Conservation (phyloP, 2,329 filamentous ascomycete species). For the Penicillium palitans region DNA sequence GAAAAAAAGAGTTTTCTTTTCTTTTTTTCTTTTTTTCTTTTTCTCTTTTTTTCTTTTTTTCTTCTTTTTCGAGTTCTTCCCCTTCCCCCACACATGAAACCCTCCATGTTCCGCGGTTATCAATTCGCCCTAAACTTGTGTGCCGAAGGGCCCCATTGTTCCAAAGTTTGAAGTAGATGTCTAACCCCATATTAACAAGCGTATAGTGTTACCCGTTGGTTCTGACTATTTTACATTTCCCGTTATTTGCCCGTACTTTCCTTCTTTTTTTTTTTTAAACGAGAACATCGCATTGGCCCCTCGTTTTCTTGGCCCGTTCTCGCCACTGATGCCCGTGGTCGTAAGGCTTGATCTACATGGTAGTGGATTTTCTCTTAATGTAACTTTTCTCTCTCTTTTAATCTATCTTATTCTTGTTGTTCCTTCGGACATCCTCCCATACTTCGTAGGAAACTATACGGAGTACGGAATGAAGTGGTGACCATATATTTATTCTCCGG, state of each 20-base stretch:
- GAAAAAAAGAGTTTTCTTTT: not conserved
- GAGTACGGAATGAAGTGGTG: constrained; percentile 16
- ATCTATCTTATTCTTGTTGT: constrained; percentile 2
- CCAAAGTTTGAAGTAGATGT: not conserved
- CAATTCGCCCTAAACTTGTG: not conserved
- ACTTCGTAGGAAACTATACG: not conserved
- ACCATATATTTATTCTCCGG: constrained; percentile 1
- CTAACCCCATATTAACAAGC: not conserved
- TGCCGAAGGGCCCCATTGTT: not conserved
- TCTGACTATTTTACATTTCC: not conserved
- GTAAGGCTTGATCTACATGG: constrained; percentile 16
- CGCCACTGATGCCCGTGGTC: constrained; percentile 16
- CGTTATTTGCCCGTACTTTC: not conserved
- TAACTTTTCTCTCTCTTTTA: not conserved
- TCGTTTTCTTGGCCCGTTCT: constrained; percentile 11
- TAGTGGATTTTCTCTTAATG: constrained; percentile 1
- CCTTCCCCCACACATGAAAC: not conserved
- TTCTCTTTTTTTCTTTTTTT: not conserved
- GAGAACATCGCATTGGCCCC: constrained; percentile 5
- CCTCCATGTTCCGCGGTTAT: too few species aligned
- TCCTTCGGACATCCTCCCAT: not conserved
- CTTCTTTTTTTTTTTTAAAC: not conserved
- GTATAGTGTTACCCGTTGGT: not conserved
- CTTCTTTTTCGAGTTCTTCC: not conserved
- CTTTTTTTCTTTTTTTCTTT: not conserved